Base-by-base conservation (phyloP, 2,329 filamentous ascomycete species). In the Apiospora pterosperma region DNA sequence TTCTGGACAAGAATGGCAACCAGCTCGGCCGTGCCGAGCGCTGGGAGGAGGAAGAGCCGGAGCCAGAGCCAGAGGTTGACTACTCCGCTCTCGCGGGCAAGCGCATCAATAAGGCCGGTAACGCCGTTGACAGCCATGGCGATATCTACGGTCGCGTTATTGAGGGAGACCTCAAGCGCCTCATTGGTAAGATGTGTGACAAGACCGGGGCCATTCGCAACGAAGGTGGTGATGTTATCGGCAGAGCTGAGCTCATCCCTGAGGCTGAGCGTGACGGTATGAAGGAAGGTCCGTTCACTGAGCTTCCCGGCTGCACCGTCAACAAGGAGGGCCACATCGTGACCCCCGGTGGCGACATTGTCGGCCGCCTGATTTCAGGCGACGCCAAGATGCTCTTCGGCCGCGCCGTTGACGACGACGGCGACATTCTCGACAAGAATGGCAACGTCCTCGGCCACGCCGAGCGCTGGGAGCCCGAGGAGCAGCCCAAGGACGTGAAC, bases 371-470 rank as follows among this genome's bases (percentile, higher is more conserved):
- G 42, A 81, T 85, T 4, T 86, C 88, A 59, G 92, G 92, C 3
- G 90, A 96, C 63, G 76, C 84, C 39, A 93, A 92, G 83, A 81
- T 83, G 62, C 84, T 96, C 1, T 86, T 89, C 41, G 92, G 92
- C 19, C 90, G 92, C 59, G 72, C 82, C 10, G 92, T 96, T 21
- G 92, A 96, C 64, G 89, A 92, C 67, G 92, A 96, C 68, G 92
- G 92, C 41, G 92, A 96, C 64, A 88, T 96, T 36, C 82, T 91
- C 64, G 92, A 96, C 80, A 89, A 88, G 75, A 93, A 92, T 73
- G 86, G 86, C 36, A 88, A 88, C 67, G 73, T 79, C 1, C 75
- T 88, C 2, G 86, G 85, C 34, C 83, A 84, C 66, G 85, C 86
- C 0, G 86, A 88, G 75, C 80, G 86, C 23, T 88, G 85, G 85